Evolutionary conservation across 2,329 filamentous ascomycete genomes (phyloP), one percentile per base, ranked within the genome.

Genomic region (Ramularia endophylla): DNA sequence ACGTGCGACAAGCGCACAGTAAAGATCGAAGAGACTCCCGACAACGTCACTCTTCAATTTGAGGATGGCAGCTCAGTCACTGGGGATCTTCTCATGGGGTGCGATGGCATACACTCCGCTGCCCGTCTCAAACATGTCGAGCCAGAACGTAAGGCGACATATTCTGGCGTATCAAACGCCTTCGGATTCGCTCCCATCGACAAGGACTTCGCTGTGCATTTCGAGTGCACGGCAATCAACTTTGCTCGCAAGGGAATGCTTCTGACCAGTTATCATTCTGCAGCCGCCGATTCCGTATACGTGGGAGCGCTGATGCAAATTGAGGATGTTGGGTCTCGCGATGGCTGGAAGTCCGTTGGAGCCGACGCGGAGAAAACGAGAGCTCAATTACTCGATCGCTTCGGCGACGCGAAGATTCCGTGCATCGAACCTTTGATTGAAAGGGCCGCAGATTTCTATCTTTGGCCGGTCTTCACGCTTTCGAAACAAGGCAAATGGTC

Each of bases 401-500:
- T 66, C 33, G 56, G 56, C 2, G 65, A 65, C 27, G 62, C 65
- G 4, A 59, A 62, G 40, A 62, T 67, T 20, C 53, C 55, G 2
- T 62, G 64, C 28, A 59, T 63, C 32, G 50, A 52, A 40, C 57
- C 59, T 9, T 48, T 69, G 51, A 69, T 71, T 40, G 54, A 64
- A 41, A 65, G 64, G 34, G 65, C 62, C 15, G 41, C 64, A 48
- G 66, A 69, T 40, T 61, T 70, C 49, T 70, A 57, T 45, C 55
- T 71, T 29, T 71, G 68, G 66, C 66, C 67, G 1, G 66, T 71
- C 2, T 72, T 66, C 49, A 70, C 65, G 5, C 59, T 71, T 1
- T 59, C 58, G 2, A 68, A 69, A 36, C 52, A 60, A 9, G 67
- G 67, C 1, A 68, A 64, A 41, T 71, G 68, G 69, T 58, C 60